Percentiles rank a stretch among this genome's conserved stretches.
These are phyloP conservation scores for Nidularia pulvinata DNA, from an alignment of 768 basidiomycete species.

Conservation along the genomic window DNA sequence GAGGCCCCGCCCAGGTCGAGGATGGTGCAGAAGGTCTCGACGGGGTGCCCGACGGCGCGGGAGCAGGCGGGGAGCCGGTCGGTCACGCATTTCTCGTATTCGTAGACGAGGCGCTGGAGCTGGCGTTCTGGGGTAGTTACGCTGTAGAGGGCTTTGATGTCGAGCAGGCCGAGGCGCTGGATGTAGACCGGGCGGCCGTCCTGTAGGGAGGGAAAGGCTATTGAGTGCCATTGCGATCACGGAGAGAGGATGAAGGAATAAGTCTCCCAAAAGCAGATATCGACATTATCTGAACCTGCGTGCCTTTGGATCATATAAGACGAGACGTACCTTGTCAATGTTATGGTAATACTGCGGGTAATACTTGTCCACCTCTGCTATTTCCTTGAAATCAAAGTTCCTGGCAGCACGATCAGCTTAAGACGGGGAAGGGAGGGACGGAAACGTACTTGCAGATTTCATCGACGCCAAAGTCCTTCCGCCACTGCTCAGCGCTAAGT, in stretches of 20 bases:
- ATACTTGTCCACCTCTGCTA: slow-evolving; percentile 81
- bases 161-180: slow-evolving; percentile 59
- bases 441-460: slow-evolving; percentile 62
- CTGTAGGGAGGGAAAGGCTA: too few relatives aligned
- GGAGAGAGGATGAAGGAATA: too few relatives aligned
- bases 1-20: slow-evolving; percentile 68
- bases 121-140: slow-evolving; percentile 57
- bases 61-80: slow-evolving; percentile 70
- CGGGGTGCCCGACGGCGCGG: slow-evolving; percentile 46
- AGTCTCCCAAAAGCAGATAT: too few relatives aligned
- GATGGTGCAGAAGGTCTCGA: slow-evolving; percentile 59
- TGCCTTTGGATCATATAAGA: not conserved
- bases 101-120: not conserved
- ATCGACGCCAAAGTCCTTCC: slow-evolving; percentile 82
- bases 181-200: slow-evolving; percentile 74
- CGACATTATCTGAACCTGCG: too few relatives aligned
- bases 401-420: slow-evolving; percentile 28
- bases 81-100: slow-evolving; percentile 43
- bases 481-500: slow-evolving; percentile 82
- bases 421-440: not conserved
- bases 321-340: slow-evolving; percentile 76
- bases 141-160: slow-evolving; percentile 56
- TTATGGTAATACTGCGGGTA: slow-evolving; percentile 98
- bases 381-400: slow-evolving; percentile 87
- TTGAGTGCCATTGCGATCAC: too few relatives aligned